These are phyloP conservation scores for Alternaria ventricosa DNA, from an alignment of 2,329 filamentous ascomycete genomes.

Conservation along the genomic window DNA sequence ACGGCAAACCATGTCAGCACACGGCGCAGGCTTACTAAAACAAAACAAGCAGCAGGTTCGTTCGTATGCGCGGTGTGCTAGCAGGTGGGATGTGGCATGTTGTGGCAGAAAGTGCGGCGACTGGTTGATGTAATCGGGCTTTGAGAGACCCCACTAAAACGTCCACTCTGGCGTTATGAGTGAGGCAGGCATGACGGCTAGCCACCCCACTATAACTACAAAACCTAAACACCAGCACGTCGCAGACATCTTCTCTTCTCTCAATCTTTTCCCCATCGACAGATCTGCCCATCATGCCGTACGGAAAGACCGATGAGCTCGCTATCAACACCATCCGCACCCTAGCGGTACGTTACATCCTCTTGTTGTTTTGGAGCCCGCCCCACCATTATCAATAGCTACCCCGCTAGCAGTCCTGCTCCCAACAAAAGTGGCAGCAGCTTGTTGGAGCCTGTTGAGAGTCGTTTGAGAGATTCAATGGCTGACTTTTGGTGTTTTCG, in stretches of 20 bases:
- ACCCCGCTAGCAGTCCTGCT: constrained; percentile 33
- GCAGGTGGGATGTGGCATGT: constrained; percentile 1
- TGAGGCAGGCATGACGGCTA: constrained; percentile 16
- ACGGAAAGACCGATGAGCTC: constrained; percentile 84
- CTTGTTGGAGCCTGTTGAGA: background rate
- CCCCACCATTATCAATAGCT: constrained; percentile 31
- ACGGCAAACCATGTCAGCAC: constrained; percentile 2
- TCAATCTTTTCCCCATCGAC: constrained; percentile 17
- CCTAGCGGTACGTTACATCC: constrained; percentile 77
- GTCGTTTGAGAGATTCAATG: constrained; percentile 25
- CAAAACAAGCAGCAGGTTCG: background rate
- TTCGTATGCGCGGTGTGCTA: background rate
- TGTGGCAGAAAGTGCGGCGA: constrained; percentile 9
- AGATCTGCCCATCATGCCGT: constrained; percentile 72
- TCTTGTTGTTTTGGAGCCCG: constrained; percentile 5
- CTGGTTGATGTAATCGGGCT: constrained; percentile 22
- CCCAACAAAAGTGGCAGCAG: constrained; percentile 23
- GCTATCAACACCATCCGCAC: constrained; percentile 98
- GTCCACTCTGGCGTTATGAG: constrained; percentile 11
- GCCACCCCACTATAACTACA: constrained; percentile 26
- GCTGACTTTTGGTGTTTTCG: constrained; percentile 36
- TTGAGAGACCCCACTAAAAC: constrained; percentile 12
- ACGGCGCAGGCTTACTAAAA: constrained; percentile 8
- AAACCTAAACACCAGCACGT: constrained; percentile 18
- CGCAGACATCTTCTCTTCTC: constrained; percentile 22